A percentile compares a stretch with the other conserved stretches of the same genome.
Conservation (phyloP, 495 filamentous ascomycete species). For the Penicillium canariense region DNA sequence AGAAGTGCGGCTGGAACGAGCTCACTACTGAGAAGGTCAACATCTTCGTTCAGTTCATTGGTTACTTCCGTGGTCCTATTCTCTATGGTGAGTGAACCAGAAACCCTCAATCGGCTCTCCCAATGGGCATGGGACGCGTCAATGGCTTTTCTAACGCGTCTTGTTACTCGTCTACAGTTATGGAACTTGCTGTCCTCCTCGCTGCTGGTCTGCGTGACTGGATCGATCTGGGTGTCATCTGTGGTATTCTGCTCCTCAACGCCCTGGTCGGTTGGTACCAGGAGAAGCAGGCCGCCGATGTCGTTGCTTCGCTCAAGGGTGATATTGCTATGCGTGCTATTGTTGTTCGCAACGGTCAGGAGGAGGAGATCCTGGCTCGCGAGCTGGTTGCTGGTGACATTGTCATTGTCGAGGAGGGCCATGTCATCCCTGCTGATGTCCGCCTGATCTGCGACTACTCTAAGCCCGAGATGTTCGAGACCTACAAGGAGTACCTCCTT, state of each 20-base stretch:
- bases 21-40: slow-evolving; percentile 74
- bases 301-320: slow-evolving; percentile 76
- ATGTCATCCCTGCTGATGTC: slow-evolving; percentile 70
- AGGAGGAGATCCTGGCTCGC: slow-evolving; percentile 72
- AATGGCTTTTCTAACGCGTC: slow-evolving; percentile 5
- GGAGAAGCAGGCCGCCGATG: slow-evolving; percentile 82
- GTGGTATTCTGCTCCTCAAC: slow-evolving; percentile 78
- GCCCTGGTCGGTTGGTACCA: slow-evolving; percentile 82
- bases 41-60: slow-evolving; percentile 71
- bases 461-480: slow-evolving; percentile 66
- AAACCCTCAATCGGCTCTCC: neutral
- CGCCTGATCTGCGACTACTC: slow-evolving; percentile 75
- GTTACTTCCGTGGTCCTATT: slow-evolving; percentile 80
- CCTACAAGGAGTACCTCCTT: slow-evolving; percentile 66
- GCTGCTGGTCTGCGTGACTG: slow-evolving; percentile 79
- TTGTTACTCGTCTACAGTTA: slow-evolving; percentile 49
- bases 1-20: slow-evolving; percentile 71
- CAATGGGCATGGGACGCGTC: slow-evolving; percentile 4
- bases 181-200: slow-evolving; percentile 79
- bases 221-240: slow-evolving; percentile 85
- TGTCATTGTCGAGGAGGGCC: slow-evolving; percentile 74
- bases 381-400: slow-evolving; percentile 82
- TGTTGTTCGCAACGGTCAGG: slow-evolving; percentile 68
- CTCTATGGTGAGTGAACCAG: slow-evolving; percentile 64
- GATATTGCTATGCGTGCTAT: slow-evolving; percentile 78